A percentile compares a stretch with the other conserved stretches of the same genome.
Conservation (phyloP, 1,284 basidiomycete genomes). For the Austroboletus olivaceoglutinosus region DNA sequence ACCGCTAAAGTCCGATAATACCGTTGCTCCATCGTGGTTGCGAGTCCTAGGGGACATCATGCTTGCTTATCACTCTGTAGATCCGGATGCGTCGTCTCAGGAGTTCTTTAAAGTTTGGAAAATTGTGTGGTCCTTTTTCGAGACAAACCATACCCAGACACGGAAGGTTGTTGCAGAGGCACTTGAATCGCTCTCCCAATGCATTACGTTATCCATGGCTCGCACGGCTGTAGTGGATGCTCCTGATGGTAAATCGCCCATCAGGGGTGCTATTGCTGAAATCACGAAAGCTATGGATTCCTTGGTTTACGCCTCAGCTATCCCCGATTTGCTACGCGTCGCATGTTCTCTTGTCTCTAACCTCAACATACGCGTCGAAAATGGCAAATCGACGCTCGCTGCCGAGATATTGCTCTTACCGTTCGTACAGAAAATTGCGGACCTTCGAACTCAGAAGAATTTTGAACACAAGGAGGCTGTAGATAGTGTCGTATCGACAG, state of each 20-base stretch:
- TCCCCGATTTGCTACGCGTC: conserved; percentile 70
- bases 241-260: conserved; percentile 44
- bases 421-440: conserved; percentile 73
- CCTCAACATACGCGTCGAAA: conserved; percentile 41
- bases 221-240: conserved; percentile 47
- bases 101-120: conserved; percentile 75
- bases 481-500: conserved; percentile 77
- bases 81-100: conserved; percentile 46
- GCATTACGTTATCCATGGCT: conserved; percentile 67
- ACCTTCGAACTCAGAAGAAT: conserved; percentile 72
- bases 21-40: conserved; percentile 71
- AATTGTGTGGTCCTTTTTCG: conserved; percentile 71
- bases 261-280: conserved; percentile 64
- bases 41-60: conserved; percentile 69
- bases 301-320: conserved; percentile 63
- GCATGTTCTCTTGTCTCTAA: conserved; percentile 53
- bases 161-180: conserved; percentile 66
- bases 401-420: conserved; percentile 74
- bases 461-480: conserved; percentile 93
- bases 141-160: conserved; percentile 53
- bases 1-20: conserved; percentile 63
- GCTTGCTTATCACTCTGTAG: conserved; percentile 53
- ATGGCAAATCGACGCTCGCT: conserved; percentile 49
- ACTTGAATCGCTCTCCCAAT: conserved; percentile 62
- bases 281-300: conserved; percentile 67